phyloP scores from a whole-genome alignment of 176 grass and related monocot genomes.

The Rhynchospora breviuscula region DNA sequence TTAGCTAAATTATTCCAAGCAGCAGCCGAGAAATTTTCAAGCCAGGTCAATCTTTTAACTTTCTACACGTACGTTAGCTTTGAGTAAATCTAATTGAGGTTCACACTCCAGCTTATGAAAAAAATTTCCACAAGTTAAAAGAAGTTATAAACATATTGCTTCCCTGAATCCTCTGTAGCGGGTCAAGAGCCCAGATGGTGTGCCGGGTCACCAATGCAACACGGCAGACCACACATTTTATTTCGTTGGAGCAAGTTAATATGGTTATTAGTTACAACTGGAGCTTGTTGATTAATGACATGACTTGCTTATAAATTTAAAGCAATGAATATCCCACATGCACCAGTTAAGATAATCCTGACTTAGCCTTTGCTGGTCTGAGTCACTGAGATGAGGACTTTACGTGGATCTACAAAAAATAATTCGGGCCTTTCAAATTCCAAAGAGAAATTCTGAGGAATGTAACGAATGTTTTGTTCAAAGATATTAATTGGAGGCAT shows the following conservation, averaged over 20 bases:
- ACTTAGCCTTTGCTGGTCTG: neutral
- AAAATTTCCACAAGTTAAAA: neutral
- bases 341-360: neutral
- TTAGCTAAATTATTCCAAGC: neutral
- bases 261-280: neutral
- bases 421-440: neutral
- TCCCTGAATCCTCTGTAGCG: neutral
- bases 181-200: neutral
- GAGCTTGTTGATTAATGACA: neutral
- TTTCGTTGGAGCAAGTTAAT: neutral
- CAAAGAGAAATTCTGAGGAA: constrained; percentile 18
- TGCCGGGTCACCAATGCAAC: neutral
- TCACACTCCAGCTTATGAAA: neutral
- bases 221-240: neutral
- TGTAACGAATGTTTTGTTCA: constrained; percentile 16
- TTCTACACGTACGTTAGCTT: neutral
- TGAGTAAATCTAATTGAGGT: neutral
- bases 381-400: neutral
- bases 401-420: neutral
- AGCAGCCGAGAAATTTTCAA: neutral
- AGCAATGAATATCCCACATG: neutral
- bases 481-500: constrained; percentile 15
- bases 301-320: neutral
- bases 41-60: neutral
- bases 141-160: neutral